Base-by-base conservation (phyloP, 2,329 filamentous ascomycete genomes). In the Exophiala sp. region DNA sequence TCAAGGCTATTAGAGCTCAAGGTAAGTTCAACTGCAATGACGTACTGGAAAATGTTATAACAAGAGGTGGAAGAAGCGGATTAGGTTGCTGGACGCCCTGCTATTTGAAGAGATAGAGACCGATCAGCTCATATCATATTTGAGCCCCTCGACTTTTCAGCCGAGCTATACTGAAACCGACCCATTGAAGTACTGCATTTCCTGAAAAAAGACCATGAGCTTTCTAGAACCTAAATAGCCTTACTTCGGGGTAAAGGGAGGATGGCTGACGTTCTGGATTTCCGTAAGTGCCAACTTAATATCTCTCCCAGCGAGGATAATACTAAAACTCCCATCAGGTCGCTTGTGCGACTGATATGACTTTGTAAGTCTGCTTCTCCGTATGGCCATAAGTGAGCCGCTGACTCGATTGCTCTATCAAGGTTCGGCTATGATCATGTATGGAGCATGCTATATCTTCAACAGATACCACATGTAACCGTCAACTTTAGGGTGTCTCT, bases 251-350 rank as follows among this genome's bases (percentile, higher is more conserved):
- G 58, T 76, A 38, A 74, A 68, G n/a, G 75, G 75, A 52, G 70
- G 69, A 68, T 77, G 73, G 75, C 68, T 79, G 30, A 77, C 74
- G 13, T 76, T 79, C 55, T 79, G 76, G 76, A 67, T 78, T n/a
- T 76, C 56, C 5, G 55, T 48, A n/a, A 41, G 35, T 41, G 14
- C 70, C 7, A 69, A 71, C n/a, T 58, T 57, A 43, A 60, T 55
- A 6, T 58, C 56, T 60, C n/a, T 58, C 13, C 41, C 11, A 16
- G 7, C 7, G 22, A 18, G 38, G 37, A 35, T 35, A 19, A 44
- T n/a, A 53, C 62, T 11, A 38, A 30, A 14, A 37, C 23, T 18
- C 2, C 9, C 7, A 16, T 24, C 30, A 47, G 43, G 65, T 73
- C 34, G 70, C 69, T 7, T 73, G 71, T 60, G 68, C 69, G 22